A percentile compares a stretch with the other conserved stretches of the same genome.
Conservation (phyloP, 2,329 filamentous ascomycete species). For the Cercospora nicotianae region DNA sequence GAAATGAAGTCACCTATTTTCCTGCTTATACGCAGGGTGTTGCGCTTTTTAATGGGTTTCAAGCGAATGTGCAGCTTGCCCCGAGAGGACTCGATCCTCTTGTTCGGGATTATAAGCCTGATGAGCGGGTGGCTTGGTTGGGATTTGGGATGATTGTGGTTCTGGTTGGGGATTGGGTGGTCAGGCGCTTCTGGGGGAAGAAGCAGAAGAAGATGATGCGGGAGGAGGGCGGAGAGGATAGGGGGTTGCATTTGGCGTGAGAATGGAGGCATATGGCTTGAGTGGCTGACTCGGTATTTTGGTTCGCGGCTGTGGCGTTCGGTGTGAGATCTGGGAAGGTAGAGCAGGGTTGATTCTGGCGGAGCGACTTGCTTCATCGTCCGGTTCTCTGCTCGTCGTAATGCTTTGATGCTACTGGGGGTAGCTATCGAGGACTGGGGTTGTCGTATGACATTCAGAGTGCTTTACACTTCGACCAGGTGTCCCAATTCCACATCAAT, state of each 20-base stretch:
- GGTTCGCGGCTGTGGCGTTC: not conserved
- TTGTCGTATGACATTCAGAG: not conserved
- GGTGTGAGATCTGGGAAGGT: not conserved
- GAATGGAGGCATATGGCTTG: not conserved
- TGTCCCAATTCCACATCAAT: constrained; percentile 22
- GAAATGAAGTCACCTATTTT: not conserved
- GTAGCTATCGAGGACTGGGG: not conserved
- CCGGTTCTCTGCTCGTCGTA: not conserved
- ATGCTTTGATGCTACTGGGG: not conserved
- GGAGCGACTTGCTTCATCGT: not conserved
- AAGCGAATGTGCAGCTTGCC: not conserved
- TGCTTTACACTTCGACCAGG: not conserved
- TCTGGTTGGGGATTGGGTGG: not conserved
- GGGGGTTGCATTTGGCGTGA: not conserved
- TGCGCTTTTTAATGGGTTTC: not conserved
- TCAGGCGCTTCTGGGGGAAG: not conserved
- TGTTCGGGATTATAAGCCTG: not conserved
- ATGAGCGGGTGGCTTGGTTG: not conserved
- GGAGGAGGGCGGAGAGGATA: not conserved
- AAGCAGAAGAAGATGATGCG: not conserved
- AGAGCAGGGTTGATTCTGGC: not conserved
- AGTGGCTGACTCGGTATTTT: not conserved
- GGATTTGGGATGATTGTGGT: not conserved
- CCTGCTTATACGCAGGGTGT: not conserved
- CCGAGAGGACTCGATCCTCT: not conserved